Conservation (phyloP, 2,329 filamentous ascomycete genomes). For the Teratosphaeria viscida region DNA sequence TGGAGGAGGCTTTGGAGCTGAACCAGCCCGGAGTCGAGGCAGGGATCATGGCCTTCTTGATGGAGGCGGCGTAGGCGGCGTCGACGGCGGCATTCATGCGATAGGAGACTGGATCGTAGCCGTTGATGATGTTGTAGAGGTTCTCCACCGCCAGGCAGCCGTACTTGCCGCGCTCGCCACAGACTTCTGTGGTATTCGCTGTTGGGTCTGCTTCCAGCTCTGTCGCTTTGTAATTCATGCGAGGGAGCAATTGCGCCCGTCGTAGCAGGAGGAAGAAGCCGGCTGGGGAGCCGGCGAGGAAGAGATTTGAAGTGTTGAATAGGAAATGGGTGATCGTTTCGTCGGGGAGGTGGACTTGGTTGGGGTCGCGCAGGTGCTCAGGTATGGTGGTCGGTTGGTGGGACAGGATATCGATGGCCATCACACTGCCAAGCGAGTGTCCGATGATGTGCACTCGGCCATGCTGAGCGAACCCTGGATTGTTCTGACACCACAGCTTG, state of each 20-base stretch:
- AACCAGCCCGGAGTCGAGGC: slow-evolving; percentile 49
- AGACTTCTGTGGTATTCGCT: slow-evolving; percentile 47
- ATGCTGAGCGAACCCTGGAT: slow-evolving; percentile 65
- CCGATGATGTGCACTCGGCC: slow-evolving; percentile 87
- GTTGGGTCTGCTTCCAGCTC: slow-evolving; percentile 42
- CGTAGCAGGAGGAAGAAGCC: slow-evolving; percentile 90
- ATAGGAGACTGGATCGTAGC: slow-evolving; percentile 75
- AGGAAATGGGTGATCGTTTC: slow-evolving; percentile 53
- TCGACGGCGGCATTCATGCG: slow-evolving; percentile 86
- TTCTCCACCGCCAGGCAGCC: slow-evolving; percentile 93
- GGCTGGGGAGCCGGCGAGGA: slow-evolving; percentile 79
- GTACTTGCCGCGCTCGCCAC: slow-evolving; percentile 69
- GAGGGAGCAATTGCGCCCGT: slow-evolving; percentile 59
- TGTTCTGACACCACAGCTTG: slow-evolving; percentile 86
- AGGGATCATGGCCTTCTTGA: slow-evolving; percentile 72
- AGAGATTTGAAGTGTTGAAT: slow-evolving; percentile 83
- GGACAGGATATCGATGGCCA: slow-evolving; percentile 85
- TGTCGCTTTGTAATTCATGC: slow-evolving; percentile 48
- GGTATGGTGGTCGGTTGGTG: slow-evolving; percentile 70
- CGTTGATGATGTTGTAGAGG: slow-evolving; percentile 83
- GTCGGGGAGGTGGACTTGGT: slow-evolving; percentile 13
- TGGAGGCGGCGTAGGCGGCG: slow-evolving; percentile 60
- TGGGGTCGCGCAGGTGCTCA: slow-evolving; percentile 24
- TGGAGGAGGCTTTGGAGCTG: slow-evolving; percentile 20
- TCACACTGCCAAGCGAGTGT: slow-evolving; percentile 87